Evolutionary conservation across 2,329 filamentous ascomycete species (phyloP).

Genomic region (Pseudocercospora vitis): DNA sequence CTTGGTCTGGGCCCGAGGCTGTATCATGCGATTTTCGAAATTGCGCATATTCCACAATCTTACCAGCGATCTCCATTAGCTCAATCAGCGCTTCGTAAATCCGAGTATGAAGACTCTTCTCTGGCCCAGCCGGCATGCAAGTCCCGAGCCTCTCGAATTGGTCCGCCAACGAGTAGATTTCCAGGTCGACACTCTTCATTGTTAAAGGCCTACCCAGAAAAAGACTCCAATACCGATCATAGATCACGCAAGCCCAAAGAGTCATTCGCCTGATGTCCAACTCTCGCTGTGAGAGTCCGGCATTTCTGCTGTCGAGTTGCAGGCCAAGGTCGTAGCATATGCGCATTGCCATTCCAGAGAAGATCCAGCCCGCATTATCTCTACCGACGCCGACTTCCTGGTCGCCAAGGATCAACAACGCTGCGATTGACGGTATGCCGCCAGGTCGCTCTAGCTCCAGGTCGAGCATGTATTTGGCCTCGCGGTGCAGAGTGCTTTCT

Average conservation of each 20-base stretch:
- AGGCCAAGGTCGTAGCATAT: conserved; percentile 31
- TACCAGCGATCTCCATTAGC: conserved; percentile 32
- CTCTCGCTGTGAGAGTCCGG: conserved; percentile 28
- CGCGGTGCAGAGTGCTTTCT: conserved; percentile 30
- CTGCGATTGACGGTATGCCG: conserved; percentile 30
- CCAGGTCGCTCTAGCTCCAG: conserved; percentile 31
- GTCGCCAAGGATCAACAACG: conserved; percentile 30
- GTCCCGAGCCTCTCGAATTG: conserved; percentile 31
- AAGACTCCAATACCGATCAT: conserved; percentile 32
- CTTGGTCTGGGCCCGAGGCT: conserved; percentile 25
- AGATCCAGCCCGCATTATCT: conserved; percentile 33
- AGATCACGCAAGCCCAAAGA: conserved; percentile 32
- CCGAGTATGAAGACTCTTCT: conserved; percentile 28
- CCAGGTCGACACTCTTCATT: conserved; percentile 31
- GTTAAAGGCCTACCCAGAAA: conserved; percentile 32
- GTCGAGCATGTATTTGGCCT: conserved; percentile 33
- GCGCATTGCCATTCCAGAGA: conserved; percentile 32
- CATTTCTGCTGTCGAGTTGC: conserved; percentile 30
- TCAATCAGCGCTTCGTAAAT: conserved; percentile 33
- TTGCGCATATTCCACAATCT: conserved; percentile 31
- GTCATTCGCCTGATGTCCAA: conserved; percentile 31
- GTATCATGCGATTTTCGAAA: conserved; percentile 23
- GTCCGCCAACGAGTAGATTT: conserved; percentile 28
- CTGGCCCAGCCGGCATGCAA: conserved; percentile 27
- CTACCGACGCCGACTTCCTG: conserved; percentile 29